Base-by-base conservation (phyloP, 306 rosid species). In the Morella rubra region DNA sequence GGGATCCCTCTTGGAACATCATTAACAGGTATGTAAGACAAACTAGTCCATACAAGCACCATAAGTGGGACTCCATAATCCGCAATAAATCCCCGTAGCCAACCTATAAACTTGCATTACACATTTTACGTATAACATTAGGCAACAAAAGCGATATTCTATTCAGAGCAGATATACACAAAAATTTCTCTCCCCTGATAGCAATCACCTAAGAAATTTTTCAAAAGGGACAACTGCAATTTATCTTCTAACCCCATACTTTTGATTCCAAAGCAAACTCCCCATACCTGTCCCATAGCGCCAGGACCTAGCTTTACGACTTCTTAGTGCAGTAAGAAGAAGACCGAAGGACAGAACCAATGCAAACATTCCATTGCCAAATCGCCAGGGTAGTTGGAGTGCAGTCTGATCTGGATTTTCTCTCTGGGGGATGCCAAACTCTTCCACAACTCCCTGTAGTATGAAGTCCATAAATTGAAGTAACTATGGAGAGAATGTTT, bases 321-420 rank as follows among this genome's bases (percentile, higher is more conserved):
- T 93, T 84, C 76, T 82, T 20, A 93, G 85, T 73, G 94, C 96
- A 13, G 96, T 93, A 32, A 82, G 83, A 73, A 91, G 97, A 75
- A 93, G 98, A 80, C 98, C 97, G 40, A 93, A 93, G 37, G 98
- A 91, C 50, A 93, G 83, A 82, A 93, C 96, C 73, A 93, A 82
- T 5, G 97, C 98, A 86, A 93, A 93, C 98, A 91, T 93, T 82
- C 98, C 98, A 85, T 93, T 93, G 73, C 98, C 98, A 83, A 93
- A 93, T 64, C 87, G 83, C 98, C 98, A 93, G 49, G 97, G 79
- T 72, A 87, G 82, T 51, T 86, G 89, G 27, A 93, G 85, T 16
- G 90, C 92, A 59, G 84, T 73, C 74, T 78, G 90, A 77, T 87
- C 79, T 44, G 77, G 81, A 55, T 87, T 86, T 80, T 86, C 93